Evolutionary conservation across 1,139 yeast species (phyloP).

Genomic region (Saccharomyces hybrid): DNA sequence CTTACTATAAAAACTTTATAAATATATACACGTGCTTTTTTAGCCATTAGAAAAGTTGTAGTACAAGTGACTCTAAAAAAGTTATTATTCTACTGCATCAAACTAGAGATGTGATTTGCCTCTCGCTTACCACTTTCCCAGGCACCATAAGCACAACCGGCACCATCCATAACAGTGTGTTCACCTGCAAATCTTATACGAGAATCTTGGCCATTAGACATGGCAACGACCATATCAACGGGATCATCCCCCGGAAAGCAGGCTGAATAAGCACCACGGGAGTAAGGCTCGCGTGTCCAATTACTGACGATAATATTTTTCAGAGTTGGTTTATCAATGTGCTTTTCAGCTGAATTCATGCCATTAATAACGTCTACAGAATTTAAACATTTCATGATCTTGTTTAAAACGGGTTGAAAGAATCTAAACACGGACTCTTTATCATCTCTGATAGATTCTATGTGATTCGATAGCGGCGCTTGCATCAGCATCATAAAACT

Average conservation of each 20-base stretch:
- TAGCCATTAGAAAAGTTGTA: neutral
- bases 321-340: constrained; percentile 38
- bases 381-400: constrained; percentile 21
- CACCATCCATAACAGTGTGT: constrained; percentile 67
- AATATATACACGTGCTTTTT: neutral
- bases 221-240: constrained; percentile 45
- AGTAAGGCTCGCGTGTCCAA: constrained; percentile 67
- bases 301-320: constrained; percentile 46
- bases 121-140: constrained; percentile 67
- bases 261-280: constrained; percentile 71
- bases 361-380: constrained; percentile 14
- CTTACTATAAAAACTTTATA: neutral
- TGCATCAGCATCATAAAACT: constrained; percentile 58
- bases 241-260: constrained; percentile 63
- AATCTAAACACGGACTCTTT: constrained; percentile 39
- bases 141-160: constrained; percentile 82
- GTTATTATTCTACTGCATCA: neutral
- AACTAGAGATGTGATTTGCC: constrained; percentile 37
- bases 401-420: constrained; percentile 38
- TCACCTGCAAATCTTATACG: constrained; percentile 80
- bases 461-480: constrained; percentile 54
- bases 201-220: constrained; percentile 49
- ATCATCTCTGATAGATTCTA: constrained; percentile 33
- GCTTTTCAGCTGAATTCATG: constrained; percentile 10
- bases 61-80: neutral